These are phyloP conservation scores for Lachancea dasiensis DNA, from an alignment of 805 yeast genomes.

Conservation along the genomic window DNA sequence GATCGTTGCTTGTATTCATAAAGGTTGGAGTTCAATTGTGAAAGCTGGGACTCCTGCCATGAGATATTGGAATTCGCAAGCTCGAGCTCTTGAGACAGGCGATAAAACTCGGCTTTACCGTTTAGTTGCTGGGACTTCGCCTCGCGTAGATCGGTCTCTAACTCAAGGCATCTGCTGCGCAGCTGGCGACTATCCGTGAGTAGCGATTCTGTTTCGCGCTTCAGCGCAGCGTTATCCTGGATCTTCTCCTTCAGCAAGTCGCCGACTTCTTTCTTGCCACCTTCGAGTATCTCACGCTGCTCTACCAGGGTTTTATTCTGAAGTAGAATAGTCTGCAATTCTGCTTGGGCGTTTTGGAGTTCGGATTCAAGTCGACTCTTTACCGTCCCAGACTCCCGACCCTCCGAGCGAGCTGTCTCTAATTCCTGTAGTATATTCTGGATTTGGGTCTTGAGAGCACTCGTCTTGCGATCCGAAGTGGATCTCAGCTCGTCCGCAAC, in stretches of 20 bases:
- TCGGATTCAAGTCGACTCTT: slow-evolving; percentile 16
- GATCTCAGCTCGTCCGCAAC: slow-evolving; percentile 38
- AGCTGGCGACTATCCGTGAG: slow-evolving; percentile 30
- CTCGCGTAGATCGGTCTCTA: slow-evolving; percentile 33
- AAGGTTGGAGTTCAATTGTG: slow-evolving; percentile 30
- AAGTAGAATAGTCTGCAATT: slow-evolving; percentile 8
- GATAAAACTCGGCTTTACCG: slow-evolving; percentile 33
- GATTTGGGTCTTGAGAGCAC: slow-evolving; percentile 29
- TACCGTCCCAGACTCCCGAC: slow-evolving; percentile 17
- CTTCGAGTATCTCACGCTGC: slow-evolving; percentile 16
- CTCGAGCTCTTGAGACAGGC: slow-evolving; percentile 38
- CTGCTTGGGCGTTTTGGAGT: slow-evolving; percentile 7
- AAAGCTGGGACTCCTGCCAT: slow-evolving; percentile 38
- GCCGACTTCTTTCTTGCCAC: slow-evolving; percentile 22
- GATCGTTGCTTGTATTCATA: slow-evolving; percentile 23
- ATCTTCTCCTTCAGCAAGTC: slow-evolving; percentile 28
- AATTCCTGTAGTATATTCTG: slow-evolving; percentile 21
- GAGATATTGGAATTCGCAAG: slow-evolving; percentile 37
- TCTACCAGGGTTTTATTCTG: slow-evolving; percentile 10
- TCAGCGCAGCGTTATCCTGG: slow-evolving; percentile 19
- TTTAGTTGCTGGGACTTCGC: slow-evolving; percentile 27
- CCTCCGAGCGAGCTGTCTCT: slow-evolving; percentile 18
- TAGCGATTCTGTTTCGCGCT: slow-evolving; percentile 17
- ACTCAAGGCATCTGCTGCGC: slow-evolving; percentile 38
- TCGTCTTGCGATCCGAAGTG: slow-evolving; percentile 30